These are phyloP conservation scores for Chiua sp. DNA, from an alignment of 1,284 basidiomycete species.

Conservation along the genomic window DNA sequence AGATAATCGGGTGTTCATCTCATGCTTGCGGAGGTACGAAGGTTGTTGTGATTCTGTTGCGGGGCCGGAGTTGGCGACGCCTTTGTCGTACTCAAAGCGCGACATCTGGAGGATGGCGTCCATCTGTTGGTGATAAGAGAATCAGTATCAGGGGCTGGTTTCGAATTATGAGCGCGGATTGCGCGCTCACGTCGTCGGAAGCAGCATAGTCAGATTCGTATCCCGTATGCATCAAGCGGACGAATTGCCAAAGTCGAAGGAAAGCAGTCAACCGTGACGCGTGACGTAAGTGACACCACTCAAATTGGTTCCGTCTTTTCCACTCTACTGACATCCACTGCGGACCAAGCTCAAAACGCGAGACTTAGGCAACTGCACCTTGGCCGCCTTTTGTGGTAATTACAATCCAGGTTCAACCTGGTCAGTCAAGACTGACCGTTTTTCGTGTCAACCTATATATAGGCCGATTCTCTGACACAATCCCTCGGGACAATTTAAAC, in stretches of 20 bases:
- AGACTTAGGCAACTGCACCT: neutral
- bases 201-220: slow-evolving; percentile 26
- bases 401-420: neutral
- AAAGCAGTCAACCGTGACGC: slow-evolving; percentile 5
- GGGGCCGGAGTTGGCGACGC: neutral
- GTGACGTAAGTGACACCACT: neutral
- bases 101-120: slow-evolving; percentile 37
- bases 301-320: too few relatives aligned
- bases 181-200: slow-evolving; percentile 34
- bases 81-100: slow-evolving; percentile 13
- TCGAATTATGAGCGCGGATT: neutral
- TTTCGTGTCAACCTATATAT: neutral
- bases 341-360: too few relatives aligned
- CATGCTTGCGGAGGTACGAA: slow-evolving; percentile 34
- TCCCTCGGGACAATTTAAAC: neutral
- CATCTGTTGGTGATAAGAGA: slow-evolving; percentile 21
- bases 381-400: neutral
- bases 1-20: slow-evolving; percentile 42
- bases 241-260: neutral
- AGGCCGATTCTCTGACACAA: neutral
- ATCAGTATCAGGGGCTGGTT: neutral
- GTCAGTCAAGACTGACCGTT: neutral
- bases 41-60: slow-evolving; percentile 9
- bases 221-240: slow-evolving; percentile 1
- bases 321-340: too few relatives aligned